Base-by-base conservation (phyloP, 257 asterid genomes). In the Nemophila menziesii region DNA sequence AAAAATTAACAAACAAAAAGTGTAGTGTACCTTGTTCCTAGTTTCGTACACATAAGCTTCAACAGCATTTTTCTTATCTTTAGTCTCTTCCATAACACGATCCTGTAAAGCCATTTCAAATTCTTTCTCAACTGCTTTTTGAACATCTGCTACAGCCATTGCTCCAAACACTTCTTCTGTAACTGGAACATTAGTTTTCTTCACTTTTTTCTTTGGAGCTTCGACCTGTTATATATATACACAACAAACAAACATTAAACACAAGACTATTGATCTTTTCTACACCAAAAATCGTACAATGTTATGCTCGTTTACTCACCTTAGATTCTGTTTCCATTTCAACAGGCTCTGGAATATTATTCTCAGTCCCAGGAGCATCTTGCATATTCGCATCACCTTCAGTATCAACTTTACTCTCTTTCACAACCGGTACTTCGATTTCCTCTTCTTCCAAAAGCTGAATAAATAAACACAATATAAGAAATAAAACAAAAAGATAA, bases 21-120 rank as follows among this genome's bases (percentile, higher is more conserved):
- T 14, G 17, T 8, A 8, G 7, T 22, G n/a, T 70, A 90, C 96
- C 92, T 90, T 90, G 41, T 81, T 90, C 58, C 99, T 69, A 87
- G 70, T 78, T 44, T 90, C 93, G 51, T 90, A 85, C 40, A 90
- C 96, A 54, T 90, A 90, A 21, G 99, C 70, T 69, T 90, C 99
- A 5, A 90, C 94, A 14, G 99, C 93, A 51, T 85, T 90, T 80
- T 90, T 90, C 49, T 79, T 85, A 62, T 90, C 99, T 57, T 85
- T 90, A 6, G 99, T 90, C 65, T 90, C 99, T 63, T 85, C 99
- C 99, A 90, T 90, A 17, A 90, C 65, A 5, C 94, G 94, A 40
- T 90, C 99, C 80, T 90, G 99, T 75, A 85, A 67, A 50, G 96
- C 96, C 96, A 90, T 85, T 69, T 90, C 93, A 42, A 70, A 90